Conservation (phyloP, 305 asterid species). For the Solanum hybrid region DNA sequence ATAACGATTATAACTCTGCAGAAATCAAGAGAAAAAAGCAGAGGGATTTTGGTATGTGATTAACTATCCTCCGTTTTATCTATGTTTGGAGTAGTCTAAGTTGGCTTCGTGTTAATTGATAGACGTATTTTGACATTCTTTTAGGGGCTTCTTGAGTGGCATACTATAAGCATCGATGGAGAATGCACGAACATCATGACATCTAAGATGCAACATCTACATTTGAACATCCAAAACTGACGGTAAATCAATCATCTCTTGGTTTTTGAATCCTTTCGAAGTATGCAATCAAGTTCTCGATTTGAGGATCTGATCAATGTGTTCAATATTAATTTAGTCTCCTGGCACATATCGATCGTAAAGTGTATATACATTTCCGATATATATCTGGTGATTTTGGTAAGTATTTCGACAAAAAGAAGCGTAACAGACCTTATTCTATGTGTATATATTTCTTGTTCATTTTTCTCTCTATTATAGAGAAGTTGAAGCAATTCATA, state of each 20-base stretch:
- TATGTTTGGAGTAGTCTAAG: not conserved
- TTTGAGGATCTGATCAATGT: not conserved
- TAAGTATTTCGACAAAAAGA: not conserved
- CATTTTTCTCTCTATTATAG: not conserved
- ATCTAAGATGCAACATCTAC: not conserved
- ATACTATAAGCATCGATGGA: conserved; percentile 26
- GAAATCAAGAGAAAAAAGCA: conserved; percentile 44
- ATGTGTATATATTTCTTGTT: not conserved
- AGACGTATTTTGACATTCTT: conserved; percentile 7
- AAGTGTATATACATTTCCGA: not conserved
- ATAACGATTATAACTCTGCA: conserved; percentile 26
- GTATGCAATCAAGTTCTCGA: not conserved
- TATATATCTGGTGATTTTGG: not conserved
- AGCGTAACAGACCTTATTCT: not conserved
- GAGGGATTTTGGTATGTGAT: conserved; percentile 68
- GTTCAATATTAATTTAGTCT: not conserved
- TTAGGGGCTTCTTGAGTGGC: conserved; percentile 76
- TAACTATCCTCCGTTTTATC: conserved; percentile 6
- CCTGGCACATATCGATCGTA: not conserved
- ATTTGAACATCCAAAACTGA: not conserved
- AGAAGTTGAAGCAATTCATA: not conserved
- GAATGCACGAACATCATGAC: not conserved
- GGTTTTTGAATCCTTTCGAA: not conserved
- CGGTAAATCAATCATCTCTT: not conserved
- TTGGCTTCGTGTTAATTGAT: conserved; percentile 5